Percentiles rank a stretch among this genome's conserved stretches.
Conservation (phyloP, 1,284 basidiomycete genomes). For the Bjerkandera adusta region DNA sequence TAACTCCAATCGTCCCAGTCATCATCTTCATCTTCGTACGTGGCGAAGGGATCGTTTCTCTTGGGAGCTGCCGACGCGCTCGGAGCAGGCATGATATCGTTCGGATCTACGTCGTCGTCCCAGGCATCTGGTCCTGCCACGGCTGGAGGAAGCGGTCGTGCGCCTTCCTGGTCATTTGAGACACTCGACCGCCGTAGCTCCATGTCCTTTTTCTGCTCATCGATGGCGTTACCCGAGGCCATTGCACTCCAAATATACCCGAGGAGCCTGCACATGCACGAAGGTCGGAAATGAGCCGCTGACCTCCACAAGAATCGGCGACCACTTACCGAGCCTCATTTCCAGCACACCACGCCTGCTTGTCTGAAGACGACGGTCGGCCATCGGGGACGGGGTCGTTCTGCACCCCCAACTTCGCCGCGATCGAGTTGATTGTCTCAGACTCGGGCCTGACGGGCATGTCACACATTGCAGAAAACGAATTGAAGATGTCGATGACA, state of each 20-base stretch:
- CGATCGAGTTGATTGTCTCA: too few relatives aligned
- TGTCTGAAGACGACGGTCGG: too few relatives aligned
- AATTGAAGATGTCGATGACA: slow-evolving; percentile 30
- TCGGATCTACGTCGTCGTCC: slow-evolving; percentile 24
- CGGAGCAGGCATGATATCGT: slow-evolving; percentile 20
- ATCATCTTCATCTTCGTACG: too few relatives aligned
- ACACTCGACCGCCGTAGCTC: background rate
- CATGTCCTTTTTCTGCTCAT: slow-evolving; percentile 21
- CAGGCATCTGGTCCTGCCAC: background rate
- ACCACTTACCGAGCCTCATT: slow-evolving; percentile 34
- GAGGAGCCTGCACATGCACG: slow-evolving; percentile 19
- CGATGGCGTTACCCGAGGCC: slow-evolving; percentile 26
- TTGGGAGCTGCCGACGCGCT: too few relatives aligned
- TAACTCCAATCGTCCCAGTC: too few relatives aligned
- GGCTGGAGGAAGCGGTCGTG: background rate
- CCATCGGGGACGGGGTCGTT: too few relatives aligned
- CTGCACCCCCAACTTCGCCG: too few relatives aligned
- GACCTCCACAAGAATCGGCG: background rate
- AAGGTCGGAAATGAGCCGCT: background rate
- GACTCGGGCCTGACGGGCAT: slow-evolving; percentile 8
- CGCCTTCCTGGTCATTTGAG: background rate
- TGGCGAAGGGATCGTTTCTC: too few relatives aligned
- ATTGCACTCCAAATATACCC: slow-evolving; percentile 28
- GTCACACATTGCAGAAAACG: slow-evolving; percentile 27
- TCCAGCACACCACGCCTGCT: slow-evolving; percentile 28